phyloP scores from a whole-genome alignment of 805 yeast species.

The Wickerhamomyces pijperi region DNA sequence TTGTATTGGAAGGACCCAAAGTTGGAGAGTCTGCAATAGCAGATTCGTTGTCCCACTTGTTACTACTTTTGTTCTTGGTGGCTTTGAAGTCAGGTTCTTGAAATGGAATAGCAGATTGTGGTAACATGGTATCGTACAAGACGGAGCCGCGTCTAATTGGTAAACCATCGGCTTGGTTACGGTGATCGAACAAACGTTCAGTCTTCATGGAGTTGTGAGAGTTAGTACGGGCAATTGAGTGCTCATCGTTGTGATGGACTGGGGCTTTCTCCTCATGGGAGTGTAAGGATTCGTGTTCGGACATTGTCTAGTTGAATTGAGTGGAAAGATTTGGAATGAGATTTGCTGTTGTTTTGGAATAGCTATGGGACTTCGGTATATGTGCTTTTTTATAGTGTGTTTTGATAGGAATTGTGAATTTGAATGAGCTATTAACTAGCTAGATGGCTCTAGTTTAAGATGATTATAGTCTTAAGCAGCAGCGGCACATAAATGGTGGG shows the following conservation, averaged over 20 bases:
- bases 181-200: slow-evolving; percentile 35
- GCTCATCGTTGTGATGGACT: slow-evolving; percentile 4
- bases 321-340: too few relatives aligned
- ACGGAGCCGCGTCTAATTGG: slow-evolving; percentile 22
- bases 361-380: too few relatives aligned
- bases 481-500: background rate
- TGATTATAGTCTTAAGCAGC: background rate
- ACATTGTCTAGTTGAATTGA: slow-evolving; percentile 8
- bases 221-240: background rate
- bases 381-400: too few relatives aligned
- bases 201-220: slow-evolving; percentile 27
- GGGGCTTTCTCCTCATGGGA: slow-evolving; percentile 4
- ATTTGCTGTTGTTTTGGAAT: too few relatives aligned
- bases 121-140: slow-evolving; percentile 6
- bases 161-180: slow-evolving; percentile 33
- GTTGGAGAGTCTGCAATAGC: slow-evolving; percentile 10
- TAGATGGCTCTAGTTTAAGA: background rate
- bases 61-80: background rate
- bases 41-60: slow-evolving; percentile 4
- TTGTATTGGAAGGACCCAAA: background rate
- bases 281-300: slow-evolving; percentile 18
- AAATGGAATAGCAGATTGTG: slow-evolving; percentile 14
- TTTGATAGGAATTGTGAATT: too few relatives aligned
- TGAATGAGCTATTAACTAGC: too few relatives aligned
- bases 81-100: too few relatives aligned